Percentiles rank a stretch among this genome's conserved stretches.
Conservation (phyloP, 345 rosid genomes). For the Rhizophora mangle region DNA sequence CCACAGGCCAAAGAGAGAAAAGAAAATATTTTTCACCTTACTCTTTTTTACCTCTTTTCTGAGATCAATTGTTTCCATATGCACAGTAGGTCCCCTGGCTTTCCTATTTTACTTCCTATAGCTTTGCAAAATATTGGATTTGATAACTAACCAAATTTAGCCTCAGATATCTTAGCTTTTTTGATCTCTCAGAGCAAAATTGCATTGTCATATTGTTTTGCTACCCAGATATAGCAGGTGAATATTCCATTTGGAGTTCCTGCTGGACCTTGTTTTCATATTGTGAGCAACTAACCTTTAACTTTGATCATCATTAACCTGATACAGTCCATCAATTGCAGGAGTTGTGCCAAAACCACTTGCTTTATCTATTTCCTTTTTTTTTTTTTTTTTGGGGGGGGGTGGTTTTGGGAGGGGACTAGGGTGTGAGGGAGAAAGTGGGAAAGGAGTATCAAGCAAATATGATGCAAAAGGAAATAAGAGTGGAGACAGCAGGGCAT, state of each 20-base stretch:
- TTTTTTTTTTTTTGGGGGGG: neutral
- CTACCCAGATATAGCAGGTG: neutral
- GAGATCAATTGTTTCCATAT: too few species aligned
- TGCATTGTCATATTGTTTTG: too few species aligned
- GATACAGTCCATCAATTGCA: neutral
- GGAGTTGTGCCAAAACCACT: neutral
- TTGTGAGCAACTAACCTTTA: conserved; percentile 9
- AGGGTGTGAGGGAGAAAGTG: too few species aligned
- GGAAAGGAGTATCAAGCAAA: too few species aligned
- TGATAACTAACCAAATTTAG: neutral
- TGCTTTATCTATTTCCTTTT: neutral
- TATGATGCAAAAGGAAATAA: too few species aligned
- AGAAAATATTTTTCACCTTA: too few species aligned
- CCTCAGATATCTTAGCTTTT: neutral
- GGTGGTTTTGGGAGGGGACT: too few species aligned
- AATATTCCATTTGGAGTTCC: neutral
- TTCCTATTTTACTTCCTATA: neutral
- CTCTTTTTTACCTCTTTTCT: too few species aligned
- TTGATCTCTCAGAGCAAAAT: too few species aligned
- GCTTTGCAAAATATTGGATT: neutral
- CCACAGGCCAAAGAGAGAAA: neutral
- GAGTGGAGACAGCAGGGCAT: too few species aligned
- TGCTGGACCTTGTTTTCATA: neutral
- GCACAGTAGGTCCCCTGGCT: neutral
- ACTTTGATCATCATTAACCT: neutral